Evolutionary conservation across 768 basidiomycete genomes (phyloP).

Genomic region (Holtermanniella nyarrowii): DNA sequence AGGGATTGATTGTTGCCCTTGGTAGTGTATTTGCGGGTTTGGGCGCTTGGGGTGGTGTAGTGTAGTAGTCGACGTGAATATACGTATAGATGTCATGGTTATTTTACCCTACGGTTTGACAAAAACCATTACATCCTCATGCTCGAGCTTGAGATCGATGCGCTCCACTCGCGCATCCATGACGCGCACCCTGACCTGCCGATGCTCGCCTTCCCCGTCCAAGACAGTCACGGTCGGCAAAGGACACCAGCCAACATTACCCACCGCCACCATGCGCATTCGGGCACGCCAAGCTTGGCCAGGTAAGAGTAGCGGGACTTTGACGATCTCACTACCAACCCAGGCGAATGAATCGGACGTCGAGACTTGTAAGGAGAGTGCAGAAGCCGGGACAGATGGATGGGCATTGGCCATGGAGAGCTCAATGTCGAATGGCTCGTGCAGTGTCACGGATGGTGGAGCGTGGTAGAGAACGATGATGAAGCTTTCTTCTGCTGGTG

Average conservation of each 20-base stretch:
- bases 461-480: slow-evolving; percentile 58
- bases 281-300: slow-evolving; percentile 37
- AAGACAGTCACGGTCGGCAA: slow-evolving; percentile 20
- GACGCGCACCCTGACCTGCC: slow-evolving; percentile 13
- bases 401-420: slow-evolving; percentile 56
- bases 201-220: slow-evolving; percentile 16
- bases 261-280: slow-evolving; percentile 24
- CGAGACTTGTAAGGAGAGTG: slow-evolving; percentile 63
- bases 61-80: slow-evolving; percentile 4
- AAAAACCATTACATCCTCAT: slow-evolving; percentile 4
- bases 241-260: slow-evolving; percentile 24
- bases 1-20: slow-evolving; percentile 39
- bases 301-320: slow-evolving; percentile 63
- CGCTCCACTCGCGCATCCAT: background rate
- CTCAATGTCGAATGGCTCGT: slow-evolving; percentile 29
- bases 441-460: slow-evolving; percentile 52
- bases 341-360: slow-evolving; percentile 68
- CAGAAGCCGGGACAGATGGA: slow-evolving; percentile 55
- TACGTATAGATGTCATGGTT: background rate
- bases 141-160: background rate
- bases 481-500: slow-evolving; percentile 46
- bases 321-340: slow-evolving; percentile 59
- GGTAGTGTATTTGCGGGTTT: slow-evolving; percentile 38
- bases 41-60: slow-evolving; percentile 35
- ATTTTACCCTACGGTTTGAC: slow-evolving; percentile 6